Percentiles rank a stretch among this genome's conserved stretches.
Conservation (phyloP, 768 basidiomycete genomes). For the Podaxis carcinomalis region DNA sequence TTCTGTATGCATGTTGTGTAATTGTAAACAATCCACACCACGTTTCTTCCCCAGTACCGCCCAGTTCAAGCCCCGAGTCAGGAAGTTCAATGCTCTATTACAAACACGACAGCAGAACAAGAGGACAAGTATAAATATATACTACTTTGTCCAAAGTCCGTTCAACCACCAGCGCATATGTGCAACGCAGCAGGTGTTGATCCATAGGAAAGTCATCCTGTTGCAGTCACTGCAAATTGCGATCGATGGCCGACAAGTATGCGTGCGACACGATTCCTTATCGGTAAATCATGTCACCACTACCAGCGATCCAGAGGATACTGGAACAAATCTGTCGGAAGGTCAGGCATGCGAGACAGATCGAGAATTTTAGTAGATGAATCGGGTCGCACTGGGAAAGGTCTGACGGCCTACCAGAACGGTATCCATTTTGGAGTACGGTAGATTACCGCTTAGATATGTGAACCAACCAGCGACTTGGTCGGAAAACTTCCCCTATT, state of each 20-base stretch:
- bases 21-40: not conserved
- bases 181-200: not conserved
- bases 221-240: not conserved
- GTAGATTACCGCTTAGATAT: not conserved
- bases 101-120: not conserved
- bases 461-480: not conserved
- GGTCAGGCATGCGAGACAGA: not conserved
- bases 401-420: not conserved
- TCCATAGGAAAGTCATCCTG: not conserved
- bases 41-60: no score
- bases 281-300: not conserved
- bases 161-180: not conserved
- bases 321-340: not conserved
- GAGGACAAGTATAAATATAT: not conserved
- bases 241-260: not conserved
- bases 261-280: not conserved
- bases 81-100: not conserved
- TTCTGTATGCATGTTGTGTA: conserved; percentile 3
- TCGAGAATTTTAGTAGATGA: not conserved
- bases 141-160: not conserved
- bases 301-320: not conserved
- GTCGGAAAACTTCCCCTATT: not conserved
- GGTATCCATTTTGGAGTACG: not conserved
- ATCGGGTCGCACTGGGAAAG: not conserved
- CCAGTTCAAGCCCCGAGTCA: not conserved